A percentile compares a stretch with the other conserved stretches of the same genome.
Conservation (phyloP, 2,329 filamentous ascomycete species). For the Didymella lethalis region DNA sequence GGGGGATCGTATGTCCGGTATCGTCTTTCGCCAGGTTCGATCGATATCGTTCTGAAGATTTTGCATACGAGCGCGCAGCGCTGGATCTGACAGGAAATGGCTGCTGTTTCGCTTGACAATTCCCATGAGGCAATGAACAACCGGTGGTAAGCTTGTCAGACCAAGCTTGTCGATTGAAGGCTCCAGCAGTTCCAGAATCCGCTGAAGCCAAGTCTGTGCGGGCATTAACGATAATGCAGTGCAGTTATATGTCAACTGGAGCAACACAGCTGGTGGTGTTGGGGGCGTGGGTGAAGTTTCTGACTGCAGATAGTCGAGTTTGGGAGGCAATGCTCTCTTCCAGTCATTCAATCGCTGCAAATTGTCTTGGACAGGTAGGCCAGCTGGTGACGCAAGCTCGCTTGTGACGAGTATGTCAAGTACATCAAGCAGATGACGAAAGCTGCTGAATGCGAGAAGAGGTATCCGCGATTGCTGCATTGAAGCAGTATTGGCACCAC, state of each 20-base stretch:
- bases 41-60: constrained; percentile 26
- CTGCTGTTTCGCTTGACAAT: constrained; percentile 28
- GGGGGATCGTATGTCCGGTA: constrained; percentile 5
- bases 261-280: constrained; percentile 39
- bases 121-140: constrained; percentile 37
- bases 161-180: constrained; percentile 36
- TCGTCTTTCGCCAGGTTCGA: constrained; percentile 24
- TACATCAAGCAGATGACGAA: constrained; percentile 58
- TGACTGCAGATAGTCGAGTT: constrained; percentile 32
- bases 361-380: constrained; percentile 41
- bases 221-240: constrained; percentile 33
- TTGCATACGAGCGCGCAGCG: constrained; percentile 29
- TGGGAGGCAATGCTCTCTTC: constrained; percentile 42
- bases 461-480: constrained; percentile 35
- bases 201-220: constrained; percentile 29
- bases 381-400: constrained; percentile 23
- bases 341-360: constrained; percentile 50
- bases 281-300: constrained; percentile 23
- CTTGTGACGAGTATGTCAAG: constrained; percentile 34
- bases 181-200: constrained; percentile 37
- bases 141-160: constrained; percentile 37
- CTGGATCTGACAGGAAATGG: constrained; percentile 26
- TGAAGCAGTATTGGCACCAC: constrained; percentile 53
- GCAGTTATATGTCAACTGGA: constrained; percentile 41
- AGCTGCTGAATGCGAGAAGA: constrained; percentile 60